Evolutionary conservation across 192 early-diverging fungal species (phyloP), one percentile per base, ranked within the genome.

Genomic region (Cladochytrium replicatum): DNA sequence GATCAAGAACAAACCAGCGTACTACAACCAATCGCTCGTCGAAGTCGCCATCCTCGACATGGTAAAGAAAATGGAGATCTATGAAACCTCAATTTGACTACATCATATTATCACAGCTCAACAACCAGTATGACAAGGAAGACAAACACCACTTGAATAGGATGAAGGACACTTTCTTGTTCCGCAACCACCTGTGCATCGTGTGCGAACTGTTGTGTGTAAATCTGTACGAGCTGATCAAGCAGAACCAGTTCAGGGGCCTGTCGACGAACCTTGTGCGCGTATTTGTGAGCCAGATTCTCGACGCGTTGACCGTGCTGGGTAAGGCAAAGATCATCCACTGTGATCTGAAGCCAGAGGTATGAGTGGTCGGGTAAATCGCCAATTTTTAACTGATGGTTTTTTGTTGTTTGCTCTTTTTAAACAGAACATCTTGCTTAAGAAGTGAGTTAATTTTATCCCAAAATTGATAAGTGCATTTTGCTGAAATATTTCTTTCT

Each of bases 151-250:
- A 97, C 52, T 83, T 97, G 28, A 58, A 93, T 43, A 72, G 89
- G 2, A 83, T 97, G 47, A 76, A 80, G 50, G 93, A 97, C 54
- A 84, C 83, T 17, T 99, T 99, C 67, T 83, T 96, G 50, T 90
- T 90, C 52, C 80, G 84, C 24, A 75, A 83, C 32, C 96, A 99
- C 61, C 75, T 99, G 19, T 95, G 93, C 51, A 78, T 99, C 48
- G 87, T 89, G n/a, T 96, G 92, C 70, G 96, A 99, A 63, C 80
- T 94, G 53, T 73, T 99, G 32, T 89, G 88, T 23, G 84, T 95
- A 50, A 99, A 99, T 64, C 63, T 99, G 11, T 99, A 97, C 61
- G 96, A 99, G 60, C 67, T 99, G 31, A 91, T 97, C 67, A 96
- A 94, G 54, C 93, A 96, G 58, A 97, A 97, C 62, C 83, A 89